Conservation (phyloP, 2,329 filamentous ascomycete genomes). For the Ophiocordyceps polyrhachis-furcata region DNA sequence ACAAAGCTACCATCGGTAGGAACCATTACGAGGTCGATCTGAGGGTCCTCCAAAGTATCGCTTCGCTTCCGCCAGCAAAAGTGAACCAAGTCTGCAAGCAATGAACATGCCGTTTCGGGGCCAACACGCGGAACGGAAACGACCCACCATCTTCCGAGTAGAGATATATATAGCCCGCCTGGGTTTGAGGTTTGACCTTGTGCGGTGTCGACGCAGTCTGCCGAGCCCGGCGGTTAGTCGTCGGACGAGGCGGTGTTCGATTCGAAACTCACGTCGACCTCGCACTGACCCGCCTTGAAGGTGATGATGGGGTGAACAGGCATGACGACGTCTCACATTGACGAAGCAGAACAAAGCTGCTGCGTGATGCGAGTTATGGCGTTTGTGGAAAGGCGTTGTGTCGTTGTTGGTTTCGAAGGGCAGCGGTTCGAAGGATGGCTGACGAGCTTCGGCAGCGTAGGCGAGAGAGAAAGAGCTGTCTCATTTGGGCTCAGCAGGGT, state of each 20-base stretch:
- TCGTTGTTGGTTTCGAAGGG: not conserved
- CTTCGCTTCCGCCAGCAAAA: conserved; percentile 90
- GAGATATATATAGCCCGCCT: conserved; percentile 77
- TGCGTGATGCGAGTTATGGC: not conserved
- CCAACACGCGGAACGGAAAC: not conserved
- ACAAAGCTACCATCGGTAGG: conserved; percentile 75
- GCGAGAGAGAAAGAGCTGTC: not conserved
- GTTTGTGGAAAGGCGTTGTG: not conserved
- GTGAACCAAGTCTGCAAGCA: conserved; percentile 56
- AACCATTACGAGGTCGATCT: conserved; percentile 85
- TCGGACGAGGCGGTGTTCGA: conserved; percentile 6
- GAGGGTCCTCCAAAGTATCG: conserved; percentile 50
- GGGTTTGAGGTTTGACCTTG: conserved; percentile 54
- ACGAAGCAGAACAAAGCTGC: not conserved
- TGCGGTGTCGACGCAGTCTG: conserved; percentile 35
- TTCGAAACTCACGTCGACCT: conserved; percentile 48
- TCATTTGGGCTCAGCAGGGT: not conserved
- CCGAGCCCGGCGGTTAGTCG: not conserved
- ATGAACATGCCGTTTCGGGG: not conserved
- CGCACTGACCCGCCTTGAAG: conserved; percentile 88
- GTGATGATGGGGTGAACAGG: conserved; percentile 74
- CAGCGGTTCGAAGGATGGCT: not conserved
- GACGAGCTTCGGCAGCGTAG: not conserved
- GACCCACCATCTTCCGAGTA: conserved; percentile 68
- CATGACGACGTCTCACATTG: conserved; percentile 34